These are phyloP conservation scores for Sparassis latifolia DNA, from an alignment of 1,284 basidiomycete species.

Conservation along the genomic window DNA sequence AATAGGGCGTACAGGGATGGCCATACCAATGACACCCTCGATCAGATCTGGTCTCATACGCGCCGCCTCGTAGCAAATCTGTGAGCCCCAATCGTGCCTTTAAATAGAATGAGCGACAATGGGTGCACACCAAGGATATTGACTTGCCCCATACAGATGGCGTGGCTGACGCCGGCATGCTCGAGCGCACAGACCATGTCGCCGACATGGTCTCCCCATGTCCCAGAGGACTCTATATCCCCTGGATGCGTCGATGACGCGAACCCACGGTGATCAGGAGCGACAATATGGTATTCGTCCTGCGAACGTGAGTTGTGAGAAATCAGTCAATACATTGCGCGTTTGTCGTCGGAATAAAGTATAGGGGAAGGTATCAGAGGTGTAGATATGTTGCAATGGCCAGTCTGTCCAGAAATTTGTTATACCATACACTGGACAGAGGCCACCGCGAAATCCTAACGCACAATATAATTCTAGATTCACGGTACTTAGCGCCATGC, in stretches of 20 bases:
- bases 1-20: conserved; percentile 44
- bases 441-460: too few relatives aligned
- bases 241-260: conserved; percentile 59
- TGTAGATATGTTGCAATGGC: too few relatives aligned
- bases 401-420: too few relatives aligned
- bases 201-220: conserved; percentile 49
- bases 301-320: conserved; percentile 14
- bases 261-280: conserved; percentile 61
- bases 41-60: conserved; percentile 58
- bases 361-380: not conserved
- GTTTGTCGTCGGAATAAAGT: not conserved
- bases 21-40: conserved; percentile 49
- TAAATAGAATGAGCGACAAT: not conserved
- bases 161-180: conserved; percentile 38
- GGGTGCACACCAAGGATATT: not conserved
- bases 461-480: too few relatives aligned
- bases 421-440: too few relatives aligned
- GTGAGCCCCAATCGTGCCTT: conserved; percentile 71
- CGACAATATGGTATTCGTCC: conserved; percentile 52
- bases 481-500: too few relatives aligned
- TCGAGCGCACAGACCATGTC: conserved; percentile 58
- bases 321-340: not conserved
- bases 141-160: conserved; percentile 55
- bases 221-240: conserved; percentile 51
- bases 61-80: conserved; percentile 59